Evolutionary conservation across 345 rosid species (phyloP), one percentile per base, ranked within the genome.

Genomic region (Rhizophora mangle): DNA sequence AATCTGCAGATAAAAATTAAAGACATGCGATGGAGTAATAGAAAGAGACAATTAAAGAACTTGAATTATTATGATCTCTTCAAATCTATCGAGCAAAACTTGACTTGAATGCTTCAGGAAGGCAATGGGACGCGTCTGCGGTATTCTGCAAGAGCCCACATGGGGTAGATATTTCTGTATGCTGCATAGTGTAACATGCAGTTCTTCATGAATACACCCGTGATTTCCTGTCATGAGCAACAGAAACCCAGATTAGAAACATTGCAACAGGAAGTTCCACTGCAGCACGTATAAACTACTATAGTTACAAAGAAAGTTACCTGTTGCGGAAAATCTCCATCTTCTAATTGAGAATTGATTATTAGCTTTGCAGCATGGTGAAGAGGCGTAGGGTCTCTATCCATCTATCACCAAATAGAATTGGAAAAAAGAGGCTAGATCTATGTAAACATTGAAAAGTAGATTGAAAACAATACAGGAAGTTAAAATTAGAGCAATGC

Each of bases 251-350:
- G 18, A 20, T 51, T 51, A 51, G 18, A 16, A 51, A 51, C 18
- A 15, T 51, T 20, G n/a, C 57, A 39, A 39, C 4, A 2, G 16
- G 16, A 39, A 11, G 47, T 39, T 11, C 15, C 47, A 39, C 47
- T 10, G 37, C 37, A 7, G 9, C 37, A 34, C 9, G 8, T 1
- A 34, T 34, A 34, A 7, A 34, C 47, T 11, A 39, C 47, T 11
- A 11, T 9, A 2, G 59, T 55, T 8, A 55, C 2, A 8, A 39
- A 39, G 47, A 39, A 9, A 39, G 47, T 73, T 73, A 68, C 80
- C 80, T 77, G 59, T 37, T 78, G 81, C 13, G 81, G 81, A 62
- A 69, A 78, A 67, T 78, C 81, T 6, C 81, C 81, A 46, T 74
- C 72, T 55, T 78, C 81, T 43, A 78, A 24, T 53, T 78, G 81